Conservation (phyloP, 164 flowering plant species). For the Tetracentron sinense region DNA sequence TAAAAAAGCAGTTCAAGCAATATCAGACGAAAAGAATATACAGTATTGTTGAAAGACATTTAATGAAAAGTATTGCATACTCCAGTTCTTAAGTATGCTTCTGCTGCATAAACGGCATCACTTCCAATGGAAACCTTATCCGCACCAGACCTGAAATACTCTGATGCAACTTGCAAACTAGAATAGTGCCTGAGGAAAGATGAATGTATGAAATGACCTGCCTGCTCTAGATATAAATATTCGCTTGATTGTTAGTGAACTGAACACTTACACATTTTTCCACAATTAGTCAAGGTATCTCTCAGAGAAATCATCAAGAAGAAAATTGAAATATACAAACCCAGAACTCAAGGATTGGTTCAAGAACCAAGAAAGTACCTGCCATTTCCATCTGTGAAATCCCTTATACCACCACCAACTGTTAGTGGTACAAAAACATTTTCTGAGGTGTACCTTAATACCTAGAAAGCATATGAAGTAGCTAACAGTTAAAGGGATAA, state of each 20-base stretch:
- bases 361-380: slow-evolving; percentile 37
- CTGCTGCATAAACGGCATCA: slow-evolving; percentile 96
- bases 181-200: slow-evolving; percentile 61
- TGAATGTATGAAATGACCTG: neutral
- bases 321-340: neutral
- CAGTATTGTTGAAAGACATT: neutral
- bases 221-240: neutral
- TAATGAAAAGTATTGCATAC: slow-evolving; percentile 35
- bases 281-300: neutral
- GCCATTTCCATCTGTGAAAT: slow-evolving; percentile 95
- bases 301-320: neutral
- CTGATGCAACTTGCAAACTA: slow-evolving; percentile 96
- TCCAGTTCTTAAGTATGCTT: slow-evolving; percentile 72
- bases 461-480: slow-evolving; percentile 35
- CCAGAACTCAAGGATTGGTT: neutral
- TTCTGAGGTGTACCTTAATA: slow-evolving; percentile 74
- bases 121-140: slow-evolving; percentile 97
- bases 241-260: neutral
- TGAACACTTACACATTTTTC: too few relatives aligned
- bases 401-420: slow-evolving; percentile 97
- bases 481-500: neutral
- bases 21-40: slow-evolving; percentile 11
- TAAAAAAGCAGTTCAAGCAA: slow-evolving; percentile 7
- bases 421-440: slow-evolving; percentile 96
- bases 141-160: slow-evolving; percentile 97